Evolutionary conservation across 495 filamentous ascomycete species (phyloP).

Genomic region (Aspergillus carlsbadensis): DNA sequence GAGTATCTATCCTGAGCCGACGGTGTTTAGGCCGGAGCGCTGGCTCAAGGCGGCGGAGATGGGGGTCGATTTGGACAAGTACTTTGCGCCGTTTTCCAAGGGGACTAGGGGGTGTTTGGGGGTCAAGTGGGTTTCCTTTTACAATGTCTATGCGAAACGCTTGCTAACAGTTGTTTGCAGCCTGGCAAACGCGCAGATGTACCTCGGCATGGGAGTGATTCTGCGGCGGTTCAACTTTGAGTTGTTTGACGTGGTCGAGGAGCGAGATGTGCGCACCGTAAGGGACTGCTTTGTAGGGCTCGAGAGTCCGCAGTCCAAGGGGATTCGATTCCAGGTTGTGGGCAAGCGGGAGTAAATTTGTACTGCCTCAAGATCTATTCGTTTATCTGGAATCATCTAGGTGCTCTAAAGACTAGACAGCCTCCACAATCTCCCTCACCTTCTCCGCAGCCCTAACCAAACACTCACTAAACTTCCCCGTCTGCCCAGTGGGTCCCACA

Average conservation of each 20-base stretch:
- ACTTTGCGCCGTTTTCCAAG: slow-evolving; percentile 27
- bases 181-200: slow-evolving; percentile 7
- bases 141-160: neutral
- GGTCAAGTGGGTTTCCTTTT: slow-evolving; percentile 25
- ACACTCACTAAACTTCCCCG: neutral
- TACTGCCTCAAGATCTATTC: neutral
- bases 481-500: neutral
- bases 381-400: neutral
- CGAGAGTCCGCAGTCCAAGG: neutral
- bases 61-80: slow-evolving; percentile 17
- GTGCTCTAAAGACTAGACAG: neutral
- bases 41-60: slow-evolving; percentile 34
- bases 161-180: neutral
- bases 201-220: neutral
- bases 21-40: slow-evolving; percentile 42
- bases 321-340: neutral
- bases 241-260: neutral
- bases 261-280: neutral
- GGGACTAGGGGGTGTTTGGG: slow-evolving; percentile 28
- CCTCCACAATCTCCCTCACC: neutral
- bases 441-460: neutral
- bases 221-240: slow-evolving; percentile 1
- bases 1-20: slow-evolving; percentile 38
- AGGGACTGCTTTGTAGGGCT: slow-evolving; percentile 1
- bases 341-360: neutral